A percentile compares a stretch with the other conserved stretches of the same genome.
Evolutionary conservation across 768 basidiomycete genomes (phyloP).

Genomic region (Leucosporidium scottii): DNA sequence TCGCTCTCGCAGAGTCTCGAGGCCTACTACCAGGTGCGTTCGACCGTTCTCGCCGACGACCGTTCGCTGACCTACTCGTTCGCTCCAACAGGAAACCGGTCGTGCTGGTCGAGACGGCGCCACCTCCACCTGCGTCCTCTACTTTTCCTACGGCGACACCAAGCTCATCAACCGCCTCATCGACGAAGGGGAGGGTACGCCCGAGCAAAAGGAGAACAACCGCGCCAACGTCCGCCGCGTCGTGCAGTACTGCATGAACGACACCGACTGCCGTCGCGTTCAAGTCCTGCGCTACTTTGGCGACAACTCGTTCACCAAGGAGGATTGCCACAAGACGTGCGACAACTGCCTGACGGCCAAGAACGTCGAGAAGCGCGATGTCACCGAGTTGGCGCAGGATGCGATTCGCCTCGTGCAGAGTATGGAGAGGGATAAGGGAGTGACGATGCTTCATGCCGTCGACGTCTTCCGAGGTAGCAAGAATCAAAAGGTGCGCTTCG

Average conservation of each 20-base stretch:
- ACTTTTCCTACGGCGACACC: conserved; percentile 51
- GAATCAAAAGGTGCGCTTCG: conserved; percentile 35
- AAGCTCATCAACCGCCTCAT: conserved; percentile 46
- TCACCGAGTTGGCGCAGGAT: conserved; percentile 54
- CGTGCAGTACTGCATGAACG: conserved; percentile 70
- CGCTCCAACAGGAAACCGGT: conserved; percentile 85
- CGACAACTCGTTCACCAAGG: conserved; percentile 61
- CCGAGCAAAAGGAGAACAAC: conserved; percentile 61
- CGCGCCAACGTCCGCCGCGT: conserved; percentile 60
- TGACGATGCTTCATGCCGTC: conserved; percentile 58
- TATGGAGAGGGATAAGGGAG: conserved; percentile 48
- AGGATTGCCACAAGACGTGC: conserved; percentile 62
- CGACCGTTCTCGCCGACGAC: neutral
- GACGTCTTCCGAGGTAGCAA: conserved; percentile 63
- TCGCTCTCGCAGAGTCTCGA: conserved; percentile 74
- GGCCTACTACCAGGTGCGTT: conserved; percentile 52
- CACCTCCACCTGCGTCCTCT: conserved; percentile 76
- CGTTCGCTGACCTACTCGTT: conserved; percentile 46
- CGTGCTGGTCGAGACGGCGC: conserved; percentile 87
- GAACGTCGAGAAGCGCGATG: conserved; percentile 57
- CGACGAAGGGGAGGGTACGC: conserved; percentile 42
- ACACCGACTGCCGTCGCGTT: conserved; percentile 74
- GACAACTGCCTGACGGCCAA: conserved; percentile 67
- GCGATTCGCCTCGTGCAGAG: conserved; percentile 56
- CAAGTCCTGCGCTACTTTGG: conserved; percentile 85